Percentiles rank a stretch among this genome's conserved stretches.
These are phyloP conservation scores for Endothia cerciana DNA, from an alignment of 2,329 filamentous ascomycete species.

Conservation along the genomic window DNA sequence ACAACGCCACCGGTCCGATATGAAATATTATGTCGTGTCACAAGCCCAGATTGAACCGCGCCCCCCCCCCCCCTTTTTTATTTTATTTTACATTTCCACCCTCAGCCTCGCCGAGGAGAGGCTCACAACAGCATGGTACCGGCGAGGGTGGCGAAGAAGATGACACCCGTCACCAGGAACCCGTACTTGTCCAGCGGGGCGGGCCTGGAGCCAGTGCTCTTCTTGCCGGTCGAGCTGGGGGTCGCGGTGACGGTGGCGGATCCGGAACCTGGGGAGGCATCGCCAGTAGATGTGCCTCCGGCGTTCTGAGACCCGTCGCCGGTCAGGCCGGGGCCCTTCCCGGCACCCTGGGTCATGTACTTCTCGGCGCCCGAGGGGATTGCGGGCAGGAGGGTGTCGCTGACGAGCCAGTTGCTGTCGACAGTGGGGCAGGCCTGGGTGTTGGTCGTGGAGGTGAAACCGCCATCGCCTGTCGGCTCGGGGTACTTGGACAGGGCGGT, in stretches of 20 bases:
- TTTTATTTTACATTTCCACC: not conserved
- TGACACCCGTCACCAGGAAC: slow-evolving; percentile 41
- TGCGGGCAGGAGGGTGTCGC: slow-evolving; percentile 52
- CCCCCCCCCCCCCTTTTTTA: not conserved
- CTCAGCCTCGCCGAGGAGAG: not conserved
- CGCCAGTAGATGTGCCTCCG: slow-evolving; percentile 50
- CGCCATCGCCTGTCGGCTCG: slow-evolving; percentile 54
- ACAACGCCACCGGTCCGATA: slow-evolving; percentile 12
- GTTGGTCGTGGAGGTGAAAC: slow-evolving; percentile 52
- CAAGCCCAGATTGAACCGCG: not conserved
- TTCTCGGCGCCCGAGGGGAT: slow-evolving; percentile 56
- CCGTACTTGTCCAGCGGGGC: slow-evolving; percentile 44
- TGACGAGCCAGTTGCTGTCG: slow-evolving; percentile 55
- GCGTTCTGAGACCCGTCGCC: slow-evolving; percentile 59
- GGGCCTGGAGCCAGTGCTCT: slow-evolving; percentile 38
- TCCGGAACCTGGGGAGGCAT: slow-evolving; percentile 45
- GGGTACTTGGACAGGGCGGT: slow-evolving; percentile 53
- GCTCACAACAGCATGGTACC: slow-evolving; percentile 47
- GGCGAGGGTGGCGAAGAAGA: slow-evolving; percentile 42
- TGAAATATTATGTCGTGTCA: slow-evolving; percentile 10
- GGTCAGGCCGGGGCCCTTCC: slow-evolving; percentile 55
- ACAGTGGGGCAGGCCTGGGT: slow-evolving; percentile 53
- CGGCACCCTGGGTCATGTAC: slow-evolving; percentile 59
- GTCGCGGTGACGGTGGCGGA: slow-evolving; percentile 40
- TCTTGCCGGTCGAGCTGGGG: slow-evolving; percentile 37